A percentile compares a stretch with the other conserved stretches of the same genome.
These are phyloP conservation scores for Lepiota subincarnata DNA, from an alignment of 768 basidiomycete species.

Conservation along the genomic window DNA sequence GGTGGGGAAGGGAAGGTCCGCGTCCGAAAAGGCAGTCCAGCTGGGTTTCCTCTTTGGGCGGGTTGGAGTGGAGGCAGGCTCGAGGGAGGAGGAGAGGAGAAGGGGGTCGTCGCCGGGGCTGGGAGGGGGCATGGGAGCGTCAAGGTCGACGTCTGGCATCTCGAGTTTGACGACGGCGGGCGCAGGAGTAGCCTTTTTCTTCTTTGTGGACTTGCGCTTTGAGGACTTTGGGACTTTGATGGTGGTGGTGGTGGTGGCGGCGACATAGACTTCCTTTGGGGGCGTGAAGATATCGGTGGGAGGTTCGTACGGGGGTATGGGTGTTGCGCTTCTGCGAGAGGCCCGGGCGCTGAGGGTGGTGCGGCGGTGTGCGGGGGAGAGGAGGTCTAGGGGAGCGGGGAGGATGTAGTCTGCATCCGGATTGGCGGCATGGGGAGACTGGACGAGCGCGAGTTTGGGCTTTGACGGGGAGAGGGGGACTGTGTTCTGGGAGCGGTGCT, in stretches of 20 bases:
- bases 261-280: slow-evolving; percentile 55
- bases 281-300: slow-evolving; percentile 68
- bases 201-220: slow-evolving; percentile 14
- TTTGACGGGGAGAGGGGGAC: slow-evolving; percentile 10
- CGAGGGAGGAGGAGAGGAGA: slow-evolving; percentile 48
- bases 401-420: slow-evolving; percentile 47
- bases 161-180: slow-evolving; percentile 51
- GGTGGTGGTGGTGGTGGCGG: slow-evolving; percentile 13
- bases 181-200: slow-evolving; percentile 17
- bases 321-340: slow-evolving; percentile 45
- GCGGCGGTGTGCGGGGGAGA: background rate
- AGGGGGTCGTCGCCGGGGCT: slow-evolving; percentile 78
- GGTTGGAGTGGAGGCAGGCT: slow-evolving; percentile 22
- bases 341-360: slow-evolving; percentile 22
- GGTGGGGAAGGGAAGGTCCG: background rate
- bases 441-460: slow-evolving; percentile 22
- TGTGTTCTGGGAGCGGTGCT: slow-evolving; percentile 12
- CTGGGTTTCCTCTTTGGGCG: background rate
- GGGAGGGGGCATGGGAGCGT: slow-evolving; percentile 57
- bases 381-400: slow-evolving; percentile 23
- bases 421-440: slow-evolving; percentile 45
- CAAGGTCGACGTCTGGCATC: slow-evolving; percentile 58
- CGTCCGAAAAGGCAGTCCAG: slow-evolving; percentile 4
- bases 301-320: slow-evolving; percentile 60
- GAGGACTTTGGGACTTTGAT: slow-evolving; percentile 8